A percentile compares a stretch with the other conserved stretches of the same genome.
Conservation (phyloP, 1,284 basidiomycete species). For the Baeospora myosura region DNA sequence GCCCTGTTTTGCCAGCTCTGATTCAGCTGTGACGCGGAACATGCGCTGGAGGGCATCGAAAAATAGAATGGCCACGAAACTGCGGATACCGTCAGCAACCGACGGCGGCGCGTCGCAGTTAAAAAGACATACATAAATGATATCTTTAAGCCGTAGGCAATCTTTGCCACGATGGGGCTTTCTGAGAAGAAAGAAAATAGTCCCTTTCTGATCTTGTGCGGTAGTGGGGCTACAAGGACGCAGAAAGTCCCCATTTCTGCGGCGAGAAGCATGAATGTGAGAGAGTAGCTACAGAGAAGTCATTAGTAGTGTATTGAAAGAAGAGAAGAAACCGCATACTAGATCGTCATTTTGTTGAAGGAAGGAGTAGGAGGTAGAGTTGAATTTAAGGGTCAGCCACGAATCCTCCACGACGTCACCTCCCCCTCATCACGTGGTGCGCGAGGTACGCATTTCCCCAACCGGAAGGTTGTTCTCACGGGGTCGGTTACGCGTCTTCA, state of each 20-base stretch:
- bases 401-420: too few relatives aligned
- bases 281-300: constrained; percentile 46
- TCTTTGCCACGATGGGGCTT: constrained; percentile 60
- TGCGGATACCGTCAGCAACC: constrained; percentile 22
- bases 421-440: too few relatives aligned
- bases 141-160: constrained; percentile 83
- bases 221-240: constrained; percentile 68
- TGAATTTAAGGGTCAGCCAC: background rate
- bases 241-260: constrained; percentile 76
- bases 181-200: constrained; percentile 75
- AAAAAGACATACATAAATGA: constrained; percentile 75
- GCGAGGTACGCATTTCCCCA: too few relatives aligned
- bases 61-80: constrained; percentile 82
- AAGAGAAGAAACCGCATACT: background rate
- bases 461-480: too few relatives aligned
- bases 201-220: constrained; percentile 63
- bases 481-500: too few relatives aligned
- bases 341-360: constrained; percentile 13
- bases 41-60: constrained; percentile 91
- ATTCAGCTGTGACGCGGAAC: constrained; percentile 77
- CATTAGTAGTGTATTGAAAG: background rate
- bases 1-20: constrained; percentile 62
- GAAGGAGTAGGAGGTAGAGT: background rate
- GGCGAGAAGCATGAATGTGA: constrained; percentile 72
- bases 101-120: background rate